phyloP scores from a whole-genome alignment of 2,329 filamentous ascomycete species.

The Monilinia fructicola region DNA sequence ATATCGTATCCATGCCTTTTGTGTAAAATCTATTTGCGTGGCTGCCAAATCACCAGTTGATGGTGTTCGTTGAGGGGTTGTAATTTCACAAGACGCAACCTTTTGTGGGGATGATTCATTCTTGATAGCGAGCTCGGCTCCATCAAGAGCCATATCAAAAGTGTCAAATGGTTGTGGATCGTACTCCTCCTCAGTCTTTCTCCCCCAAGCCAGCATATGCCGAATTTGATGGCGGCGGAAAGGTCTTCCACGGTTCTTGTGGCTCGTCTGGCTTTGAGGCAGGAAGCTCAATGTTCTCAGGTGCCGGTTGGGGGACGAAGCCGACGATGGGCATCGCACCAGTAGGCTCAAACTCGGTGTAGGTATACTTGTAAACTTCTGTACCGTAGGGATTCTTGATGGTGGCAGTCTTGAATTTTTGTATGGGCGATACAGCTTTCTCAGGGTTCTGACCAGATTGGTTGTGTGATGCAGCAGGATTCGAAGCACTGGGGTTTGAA shows the following conservation, averaged over 20 bases:
- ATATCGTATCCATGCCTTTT: slow-evolving; percentile 8
- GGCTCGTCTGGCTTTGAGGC: slow-evolving; percentile 9
- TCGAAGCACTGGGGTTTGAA: neutral
- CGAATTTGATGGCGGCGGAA: slow-evolving; percentile 11
- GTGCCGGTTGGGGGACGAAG: neutral
- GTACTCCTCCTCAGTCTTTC: slow-evolving; percentile 12
- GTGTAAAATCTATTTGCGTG: slow-evolving; percentile 19
- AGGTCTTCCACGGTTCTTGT: slow-evolving; percentile 6
- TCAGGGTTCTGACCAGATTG: neutral
- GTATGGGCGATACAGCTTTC: neutral
- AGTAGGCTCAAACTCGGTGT: neutral
- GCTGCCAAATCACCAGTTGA: slow-evolving; percentile 14
- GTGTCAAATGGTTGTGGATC: slow-evolving; percentile 10
- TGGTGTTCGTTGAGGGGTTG: neutral
- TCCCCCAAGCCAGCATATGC: slow-evolving; percentile 9
- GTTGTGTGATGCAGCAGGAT: neutral
- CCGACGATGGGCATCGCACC: slow-evolving; percentile 2
- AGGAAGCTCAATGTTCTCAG: slow-evolving; percentile 13
- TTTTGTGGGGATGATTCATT: slow-evolving; percentile 5
- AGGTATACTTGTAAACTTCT: neutral
- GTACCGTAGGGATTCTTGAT: neutral
- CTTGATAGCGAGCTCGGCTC: slow-evolving; percentile 14
- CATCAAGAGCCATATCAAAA: slow-evolving; percentile 19
- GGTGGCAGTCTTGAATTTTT: neutral
- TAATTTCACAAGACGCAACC: neutral